phyloP scores from a whole-genome alignment of 805 yeast genomes.

The Ogataea pignaliae region DNA sequence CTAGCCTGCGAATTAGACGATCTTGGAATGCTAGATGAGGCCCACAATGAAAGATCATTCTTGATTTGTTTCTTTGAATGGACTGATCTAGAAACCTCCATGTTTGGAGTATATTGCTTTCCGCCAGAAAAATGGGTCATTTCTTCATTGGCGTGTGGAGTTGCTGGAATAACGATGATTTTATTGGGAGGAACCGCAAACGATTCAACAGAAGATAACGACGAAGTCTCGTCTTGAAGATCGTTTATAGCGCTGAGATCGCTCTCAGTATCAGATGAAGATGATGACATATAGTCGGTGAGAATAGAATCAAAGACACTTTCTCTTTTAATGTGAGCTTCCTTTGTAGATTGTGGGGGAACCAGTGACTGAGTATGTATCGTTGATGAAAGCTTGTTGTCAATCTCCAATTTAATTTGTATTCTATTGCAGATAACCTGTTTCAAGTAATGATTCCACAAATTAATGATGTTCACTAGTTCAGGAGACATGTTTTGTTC shows the following conservation, averaged over 20 bases:
- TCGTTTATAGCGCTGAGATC: conserved; percentile 5
- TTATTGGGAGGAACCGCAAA: not conserved
- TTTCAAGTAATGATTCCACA: conserved; percentile 28
- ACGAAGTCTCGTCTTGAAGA: conserved; percentile 5
- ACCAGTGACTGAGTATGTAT: not conserved
- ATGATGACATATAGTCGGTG: conserved; percentile 12
- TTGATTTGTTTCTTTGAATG: no score
- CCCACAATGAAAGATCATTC: no score
- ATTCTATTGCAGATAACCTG: conserved; percentile 23
- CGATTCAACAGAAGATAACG: conserved; percentile 14
- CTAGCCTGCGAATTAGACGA: not conserved
- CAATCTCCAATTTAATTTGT: conserved; percentile 25
- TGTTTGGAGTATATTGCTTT: not conserved
- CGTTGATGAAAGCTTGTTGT: conserved; percentile 5
- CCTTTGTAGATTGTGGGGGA: not conserved
- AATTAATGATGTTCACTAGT: conserved; percentile 6
- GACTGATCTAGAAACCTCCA: no score
- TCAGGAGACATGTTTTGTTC: conserved; percentile 1
- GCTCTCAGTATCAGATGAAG: conserved; percentile 6
- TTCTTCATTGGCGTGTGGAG: not conserved
- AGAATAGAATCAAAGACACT: conserved; percentile 17
- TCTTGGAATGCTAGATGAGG: not conserved
- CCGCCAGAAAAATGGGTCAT: no score
- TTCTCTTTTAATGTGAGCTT: not conserved
- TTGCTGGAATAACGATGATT: not conserved